phyloP scores from a whole-genome alignment of 1,284 basidiomycete genomes.

The Pterula multifida region DNA sequence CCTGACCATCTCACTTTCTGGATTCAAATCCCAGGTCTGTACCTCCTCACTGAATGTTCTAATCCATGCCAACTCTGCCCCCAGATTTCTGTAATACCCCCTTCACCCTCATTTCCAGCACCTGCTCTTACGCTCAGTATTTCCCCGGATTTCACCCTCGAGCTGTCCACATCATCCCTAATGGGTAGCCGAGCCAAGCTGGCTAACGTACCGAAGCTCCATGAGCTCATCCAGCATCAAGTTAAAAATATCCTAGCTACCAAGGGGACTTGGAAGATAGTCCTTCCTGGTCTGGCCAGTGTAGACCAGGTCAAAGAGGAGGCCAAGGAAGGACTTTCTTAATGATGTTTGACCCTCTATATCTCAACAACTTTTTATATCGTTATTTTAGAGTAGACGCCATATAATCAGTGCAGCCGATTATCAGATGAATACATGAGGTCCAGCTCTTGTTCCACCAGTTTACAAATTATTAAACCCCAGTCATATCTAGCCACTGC shows the following conservation, averaged over 20 bases:
- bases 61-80: not conserved
- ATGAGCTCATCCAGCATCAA: conserved; percentile 71
- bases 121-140: conserved; percentile 49
- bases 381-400: not conserved
- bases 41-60: not conserved
- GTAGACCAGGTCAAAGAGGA: conserved; percentile 32
- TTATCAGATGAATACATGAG: not conserved
- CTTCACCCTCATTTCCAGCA: conserved; percentile 31
- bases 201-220: conserved; percentile 73
- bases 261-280: conserved; percentile 57
- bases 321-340: conserved; percentile 23
- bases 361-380: not conserved
- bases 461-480: conserved; percentile 19
- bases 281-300: conserved; percentile 49
- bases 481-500: conserved; percentile 33
- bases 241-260: conserved; percentile 45
- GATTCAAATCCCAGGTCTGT: conserved; percentile 59
- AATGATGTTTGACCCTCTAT: not conserved
- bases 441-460: not conserved
- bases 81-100: conserved; percentile 40
- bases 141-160: conserved; percentile 53
- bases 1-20: conserved; percentile 63
- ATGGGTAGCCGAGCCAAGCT: conserved; percentile 77
- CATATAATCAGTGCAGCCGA: not conserved
- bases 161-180: conserved; percentile 62